phyloP scores from a whole-genome alignment of 2,329 filamentous ascomycete genomes.

The Fusarium sp. region DNA sequence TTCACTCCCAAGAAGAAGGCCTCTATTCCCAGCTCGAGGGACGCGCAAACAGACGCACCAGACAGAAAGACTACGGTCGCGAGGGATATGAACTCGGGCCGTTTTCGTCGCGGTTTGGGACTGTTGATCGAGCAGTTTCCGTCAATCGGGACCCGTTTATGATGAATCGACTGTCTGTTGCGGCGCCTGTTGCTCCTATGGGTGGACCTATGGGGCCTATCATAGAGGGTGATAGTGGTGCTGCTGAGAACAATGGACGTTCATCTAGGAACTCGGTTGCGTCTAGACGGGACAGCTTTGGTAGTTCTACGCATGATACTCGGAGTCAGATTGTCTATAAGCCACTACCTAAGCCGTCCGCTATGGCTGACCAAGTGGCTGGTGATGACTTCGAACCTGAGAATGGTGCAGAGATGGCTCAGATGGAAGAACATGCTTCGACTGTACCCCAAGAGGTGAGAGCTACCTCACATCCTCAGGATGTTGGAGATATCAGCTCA shows the following conservation, averaged over 20 bases:
- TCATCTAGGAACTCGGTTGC: background rate
- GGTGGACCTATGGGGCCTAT: background rate
- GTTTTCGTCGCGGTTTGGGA: background rate
- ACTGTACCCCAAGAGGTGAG: background rate
- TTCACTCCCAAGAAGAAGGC: background rate
- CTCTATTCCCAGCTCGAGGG: background rate
- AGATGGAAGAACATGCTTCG: background rate
- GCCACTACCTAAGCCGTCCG: background rate
- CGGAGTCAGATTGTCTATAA: background rate
- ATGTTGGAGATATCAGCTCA: background rate
- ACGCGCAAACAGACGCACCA: background rate
- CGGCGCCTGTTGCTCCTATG: constrained; percentile 7
- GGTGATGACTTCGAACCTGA: background rate
- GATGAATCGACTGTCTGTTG: background rate
- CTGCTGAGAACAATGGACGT: background rate
- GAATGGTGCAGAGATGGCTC: background rate
- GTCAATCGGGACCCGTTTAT: background rate
- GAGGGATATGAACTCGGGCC: background rate
- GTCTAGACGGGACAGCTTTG: background rate
- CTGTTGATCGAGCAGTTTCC: background rate
- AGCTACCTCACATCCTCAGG: background rate
- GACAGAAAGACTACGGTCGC: background rate
- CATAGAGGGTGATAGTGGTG: background rate
- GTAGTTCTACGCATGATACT: background rate
- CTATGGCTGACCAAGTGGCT: background rate